Evolutionary conservation across 225 moss, liverwort and hornwort genomes (phyloP), one percentile per base, ranked within the genome.

Genomic region (Ulota crispa): DNA sequence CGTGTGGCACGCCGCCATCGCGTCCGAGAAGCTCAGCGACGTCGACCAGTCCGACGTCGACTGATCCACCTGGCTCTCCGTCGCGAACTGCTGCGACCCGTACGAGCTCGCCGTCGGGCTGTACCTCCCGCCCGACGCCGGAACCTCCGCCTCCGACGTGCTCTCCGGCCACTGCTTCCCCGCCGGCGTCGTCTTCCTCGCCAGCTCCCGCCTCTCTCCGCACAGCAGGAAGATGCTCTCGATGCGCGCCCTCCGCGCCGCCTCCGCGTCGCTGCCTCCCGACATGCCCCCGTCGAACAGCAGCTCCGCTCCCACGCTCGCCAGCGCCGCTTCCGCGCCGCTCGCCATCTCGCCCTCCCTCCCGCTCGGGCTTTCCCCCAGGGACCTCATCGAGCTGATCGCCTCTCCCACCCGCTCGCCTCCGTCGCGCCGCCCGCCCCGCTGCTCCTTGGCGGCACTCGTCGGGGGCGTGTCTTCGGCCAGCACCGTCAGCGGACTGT

Each of bases 161-260:
- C 68, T 77, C 32, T 85, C 89, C 15, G 70, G 68, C 45, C 80
- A 76, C 28, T 69, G 86, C 65, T 87, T 85, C 0, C 57, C 74
- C 0, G 54, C 36, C 7, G 86, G 85, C 41, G 91, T 82, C 72
- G 86, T 86, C 62, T 83, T 85, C 20, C 88, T 90, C 8, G 94
- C 92, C n/a, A 96, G 88, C 81, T 97, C 95, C 55, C 96, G 80
- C 64, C 91, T 84, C 72, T 95, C 95, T 13, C 96, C 96, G 63
- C 96, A 97, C 43, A 97, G 88, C 75, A 95, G 64, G 62, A 97
- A 97, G 37, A 97, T 97, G 69, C 91, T 95, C 73, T 97, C 93
- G 20, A 97, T 97, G 69, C 95, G 90, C 26, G 96, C 96, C 72
- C 95, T 92, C 34, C 96, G 88, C 16, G 92, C 96, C 6, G 92